Base-by-base conservation (phyloP, 2,329 filamentous ascomycete genomes). In the Penicillium paneum region DNA sequence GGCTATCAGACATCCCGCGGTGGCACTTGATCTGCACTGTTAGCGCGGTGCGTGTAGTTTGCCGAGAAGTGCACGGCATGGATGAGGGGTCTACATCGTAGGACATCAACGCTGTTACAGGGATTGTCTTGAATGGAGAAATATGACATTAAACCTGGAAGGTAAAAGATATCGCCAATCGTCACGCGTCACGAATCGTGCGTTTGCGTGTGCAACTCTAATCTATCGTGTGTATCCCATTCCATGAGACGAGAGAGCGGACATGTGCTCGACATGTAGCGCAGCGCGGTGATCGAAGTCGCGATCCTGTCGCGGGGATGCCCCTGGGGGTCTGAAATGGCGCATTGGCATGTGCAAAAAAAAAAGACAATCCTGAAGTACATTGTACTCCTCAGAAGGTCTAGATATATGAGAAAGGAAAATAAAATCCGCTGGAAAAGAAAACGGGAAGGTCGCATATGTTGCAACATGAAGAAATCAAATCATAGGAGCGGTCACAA, bases 401-500 rank as follows among this genome's bases (percentile, higher is more conserved):
- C 13, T n/a, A 34, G 29, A 13, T 32, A 34, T 15, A 29, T 24
- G 26, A 31, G 38, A 19, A 44, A 15, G 28, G 39, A 49, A 19
- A 40, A 5, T 3, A n/a, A 49, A 48, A 45, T 1, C 46, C 70
- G 58, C 44, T 75, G 74, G 57, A 64, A 62, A 3, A 8, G 57
- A 28, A 4, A 19, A 15, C 5, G 19, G 28, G 10, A 45, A 35
- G 24, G 17, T 21, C 17, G 28, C 26, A 34, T 36, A 10, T 32
- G 24, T 3, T 7, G 31, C 21, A 51, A 32, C 19, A 32, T 15
- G 3, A 2, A 0, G 57, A 46, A 41, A 49, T 64, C 52, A 71
- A 47, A 71, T 71, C 67, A 71, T 71, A 19, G 66, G 61, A 1
- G 60, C 58, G 7, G 68, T 59, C 6, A 68, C 62, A 38, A 70